phyloP scores from a whole-genome alignment of 192 early-diverging fungal genomes.

The Umbelopsis isabellina region DNA sequence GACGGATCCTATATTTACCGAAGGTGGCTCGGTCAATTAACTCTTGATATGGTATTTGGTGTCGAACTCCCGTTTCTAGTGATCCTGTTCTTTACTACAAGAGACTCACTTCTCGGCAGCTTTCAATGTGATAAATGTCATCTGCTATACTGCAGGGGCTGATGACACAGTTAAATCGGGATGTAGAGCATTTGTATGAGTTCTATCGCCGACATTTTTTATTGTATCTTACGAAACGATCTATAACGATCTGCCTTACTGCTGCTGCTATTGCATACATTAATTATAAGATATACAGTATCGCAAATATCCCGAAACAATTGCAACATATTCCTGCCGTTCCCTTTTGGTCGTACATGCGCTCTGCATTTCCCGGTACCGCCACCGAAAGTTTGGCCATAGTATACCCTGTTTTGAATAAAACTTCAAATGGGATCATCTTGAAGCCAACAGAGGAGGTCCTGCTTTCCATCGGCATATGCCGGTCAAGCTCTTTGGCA shows the following conservation, averaged over 20 bases:
- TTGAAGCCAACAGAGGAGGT: background rate
- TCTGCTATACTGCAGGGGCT: background rate
- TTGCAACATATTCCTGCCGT: background rate
- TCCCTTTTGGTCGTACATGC: background rate
- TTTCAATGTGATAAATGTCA: no score
- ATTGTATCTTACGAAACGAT: background rate
- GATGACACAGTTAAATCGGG: background rate
- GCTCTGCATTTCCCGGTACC: background rate
- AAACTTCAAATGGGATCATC: background rate
- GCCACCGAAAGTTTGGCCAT: background rate
- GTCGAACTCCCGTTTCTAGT: no score
- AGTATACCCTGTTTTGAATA: background rate
- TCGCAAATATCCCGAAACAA: background rate
- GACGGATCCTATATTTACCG: no score
- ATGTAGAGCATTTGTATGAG: background rate
- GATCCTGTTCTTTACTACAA: no score
- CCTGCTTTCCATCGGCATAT: slow-evolving; percentile 34
- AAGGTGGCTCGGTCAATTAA: no score
- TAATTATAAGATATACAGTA: background rate
- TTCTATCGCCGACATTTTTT: background rate
- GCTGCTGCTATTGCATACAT: background rate
- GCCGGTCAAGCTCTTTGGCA: slow-evolving; percentile 32
- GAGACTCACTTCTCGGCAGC: no score
- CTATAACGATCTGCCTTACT: background rate
- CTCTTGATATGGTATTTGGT: no score